phyloP scores from a whole-genome alignment of 2,329 filamentous ascomycete species.

The Exserohilum turcica region DNA sequence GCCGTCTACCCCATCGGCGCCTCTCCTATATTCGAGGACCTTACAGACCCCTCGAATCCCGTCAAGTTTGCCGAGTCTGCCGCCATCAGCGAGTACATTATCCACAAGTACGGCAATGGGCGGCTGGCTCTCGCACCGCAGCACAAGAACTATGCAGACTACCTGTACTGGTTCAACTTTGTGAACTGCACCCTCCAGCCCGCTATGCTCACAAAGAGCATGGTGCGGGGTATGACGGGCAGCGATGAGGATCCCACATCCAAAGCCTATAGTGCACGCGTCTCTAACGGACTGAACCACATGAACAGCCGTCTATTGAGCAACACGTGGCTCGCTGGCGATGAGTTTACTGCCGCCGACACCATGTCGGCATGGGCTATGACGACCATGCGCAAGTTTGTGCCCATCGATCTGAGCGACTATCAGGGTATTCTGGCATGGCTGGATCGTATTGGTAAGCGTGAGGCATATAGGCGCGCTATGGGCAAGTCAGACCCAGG shows the following conservation, averaged over 20 bases:
- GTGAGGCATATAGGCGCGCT: conserved; percentile 47
- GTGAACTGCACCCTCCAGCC: conserved; percentile 51
- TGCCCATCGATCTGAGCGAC: conserved; percentile 44
- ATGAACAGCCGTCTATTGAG: conserved; percentile 57
- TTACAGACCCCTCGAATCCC: conserved; percentile 48
- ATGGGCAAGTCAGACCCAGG: conserved; percentile 64
- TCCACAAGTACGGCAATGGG: conserved; percentile 56
- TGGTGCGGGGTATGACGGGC: conserved; percentile 33
- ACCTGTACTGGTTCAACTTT: conserved; percentile 69
- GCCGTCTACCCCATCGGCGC: conserved; percentile 54
- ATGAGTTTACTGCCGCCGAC: conserved; percentile 68
- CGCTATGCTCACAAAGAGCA: conserved; percentile 38
- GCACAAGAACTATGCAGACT: conserved; percentile 61
- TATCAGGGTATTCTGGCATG: conserved; percentile 40
- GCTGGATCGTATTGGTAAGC: conserved; percentile 34
- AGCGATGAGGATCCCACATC: conserved; percentile 44
- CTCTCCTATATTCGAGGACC: conserved; percentile 66
- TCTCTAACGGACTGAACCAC: conserved; percentile 49
- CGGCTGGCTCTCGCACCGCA: conserved; percentile 54
- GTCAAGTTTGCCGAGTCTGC: conserved; percentile 64
- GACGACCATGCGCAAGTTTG: conserved; percentile 65
- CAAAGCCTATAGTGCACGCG: conserved; percentile 39
- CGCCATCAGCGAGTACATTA: conserved; percentile 67
- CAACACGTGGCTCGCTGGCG: conserved; percentile 63
- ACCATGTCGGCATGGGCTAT: conserved; percentile 66